These are phyloP conservation scores for Colletotrichum scovillei DNA, from an alignment of 2,329 filamentous ascomycete genomes.

Conservation along the genomic window DNA sequence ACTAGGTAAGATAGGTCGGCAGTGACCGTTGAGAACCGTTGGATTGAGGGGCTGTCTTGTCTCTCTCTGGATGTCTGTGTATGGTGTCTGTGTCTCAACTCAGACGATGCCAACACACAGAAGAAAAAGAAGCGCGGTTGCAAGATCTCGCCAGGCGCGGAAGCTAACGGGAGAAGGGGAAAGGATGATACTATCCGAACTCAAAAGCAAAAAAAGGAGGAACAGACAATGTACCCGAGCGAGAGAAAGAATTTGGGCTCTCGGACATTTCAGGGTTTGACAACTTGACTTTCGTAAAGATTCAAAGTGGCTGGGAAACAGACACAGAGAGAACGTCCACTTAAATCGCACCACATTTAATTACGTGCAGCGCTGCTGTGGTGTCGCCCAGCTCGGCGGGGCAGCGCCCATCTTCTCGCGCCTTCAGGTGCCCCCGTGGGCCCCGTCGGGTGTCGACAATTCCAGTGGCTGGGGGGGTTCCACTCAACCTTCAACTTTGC, in stretches of 20 bases:
- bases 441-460: background rate
- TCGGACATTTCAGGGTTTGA: background rate
- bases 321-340: background rate
- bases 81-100: background rate
- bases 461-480: slow-evolving; percentile 16
- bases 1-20: background rate
- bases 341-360: slow-evolving; percentile 18
- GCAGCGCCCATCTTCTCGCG: no score
- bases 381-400: background rate
- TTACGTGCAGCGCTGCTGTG: slow-evolving; percentile 1
- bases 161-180: background rate
- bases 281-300: background rate
- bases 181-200: background rate
- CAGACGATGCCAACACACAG: background rate
- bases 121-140: background rate
- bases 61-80: background rate
- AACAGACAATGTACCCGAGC: background rate
- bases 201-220: background rate
- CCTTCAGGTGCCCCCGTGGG: background rate
- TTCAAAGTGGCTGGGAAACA: slow-evolving; percentile 13
- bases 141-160: no score
- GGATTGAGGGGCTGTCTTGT: background rate
- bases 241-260: background rate
- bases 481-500: no score
- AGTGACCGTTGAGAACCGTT: background rate